A percentile compares a stretch with the other conserved stretches of the same genome.
phyloP scores from a whole-genome alignment of 73 alveolate species.

The Paraurostyla sp. region DNA sequence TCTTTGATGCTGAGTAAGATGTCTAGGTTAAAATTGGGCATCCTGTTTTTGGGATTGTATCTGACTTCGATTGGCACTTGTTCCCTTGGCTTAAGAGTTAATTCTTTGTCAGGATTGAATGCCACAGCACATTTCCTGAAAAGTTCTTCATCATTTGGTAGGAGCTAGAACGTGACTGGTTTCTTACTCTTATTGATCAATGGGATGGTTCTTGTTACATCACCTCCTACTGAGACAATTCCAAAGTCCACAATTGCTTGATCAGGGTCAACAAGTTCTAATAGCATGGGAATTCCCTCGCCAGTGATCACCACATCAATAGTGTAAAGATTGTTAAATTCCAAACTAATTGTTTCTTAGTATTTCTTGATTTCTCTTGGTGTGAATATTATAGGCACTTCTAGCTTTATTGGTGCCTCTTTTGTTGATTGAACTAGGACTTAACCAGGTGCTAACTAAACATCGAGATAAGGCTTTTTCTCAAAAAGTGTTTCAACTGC shows the following conservation, averaged over 20 bases:
- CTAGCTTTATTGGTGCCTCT: slow-evolving; percentile 90
- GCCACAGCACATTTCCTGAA: slow-evolving; percentile 78
- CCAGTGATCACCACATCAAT: slow-evolving; percentile 98
- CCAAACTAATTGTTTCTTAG: slow-evolving; percentile 94
- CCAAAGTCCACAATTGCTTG: slow-evolving; percentile 96
- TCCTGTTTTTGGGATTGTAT: slow-evolving; percentile 96
- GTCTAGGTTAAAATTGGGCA: slow-evolving; percentile 95
- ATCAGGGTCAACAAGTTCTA: slow-evolving; percentile 97
- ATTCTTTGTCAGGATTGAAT: slow-evolving; percentile 84
- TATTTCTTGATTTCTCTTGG: slow-evolving; percentile 97
- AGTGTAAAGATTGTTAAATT: slow-evolving; percentile 94
- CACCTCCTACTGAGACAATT: slow-evolving; percentile 92
- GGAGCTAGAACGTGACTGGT: slow-evolving; percentile 78
- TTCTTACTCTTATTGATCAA: slow-evolving; percentile 83
- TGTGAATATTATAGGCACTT: slow-evolving; percentile 96
- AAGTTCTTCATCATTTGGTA: slow-evolving; percentile 72
- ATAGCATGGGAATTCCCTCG: slow-evolving; percentile 98
- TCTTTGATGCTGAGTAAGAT: slow-evolving; percentile 92
- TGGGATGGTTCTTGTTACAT: slow-evolving; percentile 84
- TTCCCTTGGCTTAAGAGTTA: slow-evolving; percentile 93
- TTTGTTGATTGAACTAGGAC: slow-evolving; percentile 95
- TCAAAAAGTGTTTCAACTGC: slow-evolving; percentile 95
- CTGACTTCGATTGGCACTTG: slow-evolving; percentile 93
- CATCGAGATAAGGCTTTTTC: slow-evolving; percentile 96
- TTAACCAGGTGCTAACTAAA: slow-evolving; percentile 96